These are phyloP conservation scores for Amyloporia xantha DNA, from an alignment of 768 basidiomycete genomes.

Conservation along the genomic window DNA sequence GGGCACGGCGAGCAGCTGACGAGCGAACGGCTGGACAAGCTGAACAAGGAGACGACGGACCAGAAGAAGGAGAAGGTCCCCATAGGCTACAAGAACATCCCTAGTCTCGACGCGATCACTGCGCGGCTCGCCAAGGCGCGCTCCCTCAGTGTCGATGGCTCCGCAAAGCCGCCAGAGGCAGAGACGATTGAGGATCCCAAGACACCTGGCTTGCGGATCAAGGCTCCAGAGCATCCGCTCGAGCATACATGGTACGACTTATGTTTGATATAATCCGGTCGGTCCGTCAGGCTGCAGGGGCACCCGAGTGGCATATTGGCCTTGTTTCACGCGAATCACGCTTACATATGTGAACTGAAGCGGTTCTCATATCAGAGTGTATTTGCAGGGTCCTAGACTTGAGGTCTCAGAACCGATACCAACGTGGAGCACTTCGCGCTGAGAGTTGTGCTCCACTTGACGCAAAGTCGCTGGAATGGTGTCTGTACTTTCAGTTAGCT, in stretches of 20 bases:
- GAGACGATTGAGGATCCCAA: conserved; percentile 80
- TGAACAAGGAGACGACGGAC: conserved; percentile 45
- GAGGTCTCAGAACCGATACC: no score
- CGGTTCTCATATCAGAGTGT: no score
- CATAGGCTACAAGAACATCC: conserved; percentile 84
- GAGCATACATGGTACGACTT: conserved; percentile 72
- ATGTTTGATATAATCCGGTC: no score
- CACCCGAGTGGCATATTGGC: not conserved
- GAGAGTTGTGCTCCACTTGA: no score
- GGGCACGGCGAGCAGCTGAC: conserved; percentile 52
- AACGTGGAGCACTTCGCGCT: no score
- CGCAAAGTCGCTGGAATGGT: no score
- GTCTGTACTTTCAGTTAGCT: no score
- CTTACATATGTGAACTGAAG: no score
- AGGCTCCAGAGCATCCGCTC: conserved; percentile 73
- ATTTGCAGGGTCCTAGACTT: no score
- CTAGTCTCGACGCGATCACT: conserved; percentile 79
- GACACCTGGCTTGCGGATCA: conserved; percentile 67
- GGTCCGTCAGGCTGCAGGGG: not conserved
- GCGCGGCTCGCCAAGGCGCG: conserved; percentile 68
- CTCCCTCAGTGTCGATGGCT: conserved; percentile 51
- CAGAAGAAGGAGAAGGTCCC: conserved; percentile 35
- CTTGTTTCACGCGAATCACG: no score
- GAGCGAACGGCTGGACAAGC: conserved; percentile 56
- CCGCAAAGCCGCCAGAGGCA: conserved; percentile 65